These are phyloP conservation scores for Coffea eugenioides DNA, from an alignment of 257 asterid genomes.

Conservation along the genomic window DNA sequence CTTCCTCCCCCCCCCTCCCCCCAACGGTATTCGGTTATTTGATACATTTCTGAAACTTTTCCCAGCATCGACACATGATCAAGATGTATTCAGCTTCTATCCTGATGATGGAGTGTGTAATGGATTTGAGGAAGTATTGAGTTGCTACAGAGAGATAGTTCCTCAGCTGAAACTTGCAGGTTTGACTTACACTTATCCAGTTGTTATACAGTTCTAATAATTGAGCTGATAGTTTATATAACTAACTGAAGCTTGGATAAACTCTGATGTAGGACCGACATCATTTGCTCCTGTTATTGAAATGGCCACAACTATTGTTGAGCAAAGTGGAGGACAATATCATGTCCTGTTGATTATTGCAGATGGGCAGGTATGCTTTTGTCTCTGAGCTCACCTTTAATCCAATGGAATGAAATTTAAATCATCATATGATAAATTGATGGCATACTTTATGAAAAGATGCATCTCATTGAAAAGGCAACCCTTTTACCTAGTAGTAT, in stretches of 20 bases:
- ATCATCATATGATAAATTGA: neutral
- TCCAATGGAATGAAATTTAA: neutral
- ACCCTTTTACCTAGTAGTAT: neutral
- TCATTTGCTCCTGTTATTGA: constrained; percentile 90
- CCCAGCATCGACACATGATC: constrained; percentile 88
- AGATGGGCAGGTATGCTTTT: constrained; percentile 80
- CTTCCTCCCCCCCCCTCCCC: neutral
- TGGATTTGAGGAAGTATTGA: constrained; percentile 88
- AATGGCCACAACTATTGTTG: constrained; percentile 84
- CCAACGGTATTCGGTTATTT: neutral
- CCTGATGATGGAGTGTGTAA: constrained; percentile 73
- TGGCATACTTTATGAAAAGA: neutral
- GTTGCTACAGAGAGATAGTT: constrained; percentile 68
- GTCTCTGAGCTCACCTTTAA: neutral
- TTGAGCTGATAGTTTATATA: neutral
- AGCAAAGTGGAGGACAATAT: constrained; percentile 88
- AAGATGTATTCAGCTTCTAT: constrained; percentile 76
- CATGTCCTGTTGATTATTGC: constrained; percentile 90
- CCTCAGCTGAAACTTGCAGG: constrained; percentile 86
- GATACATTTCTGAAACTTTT: constrained; percentile 18
- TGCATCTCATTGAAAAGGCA: neutral
- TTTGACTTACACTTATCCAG: constrained; percentile 24
- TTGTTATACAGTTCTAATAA: constrained; percentile 10
- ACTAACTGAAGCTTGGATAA: constrained; percentile 23
- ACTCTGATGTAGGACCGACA: constrained; percentile 78